Conservation (phyloP, 164 flowering plant species). For the Piper betle region DNA sequence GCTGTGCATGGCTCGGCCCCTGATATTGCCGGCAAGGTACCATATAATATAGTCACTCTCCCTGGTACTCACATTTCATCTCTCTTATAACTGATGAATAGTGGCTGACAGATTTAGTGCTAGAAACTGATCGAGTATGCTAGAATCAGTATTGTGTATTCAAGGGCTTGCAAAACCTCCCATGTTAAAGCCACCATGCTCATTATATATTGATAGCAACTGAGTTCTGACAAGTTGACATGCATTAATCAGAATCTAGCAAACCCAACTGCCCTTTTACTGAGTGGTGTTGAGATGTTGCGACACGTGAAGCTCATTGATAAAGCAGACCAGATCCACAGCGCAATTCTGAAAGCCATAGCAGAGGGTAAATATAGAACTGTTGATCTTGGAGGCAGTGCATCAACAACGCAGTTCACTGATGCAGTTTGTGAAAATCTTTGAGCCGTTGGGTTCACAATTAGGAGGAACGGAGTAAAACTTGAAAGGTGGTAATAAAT, state of each 20-base stretch:
- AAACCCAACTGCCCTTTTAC: conserved; percentile 85
- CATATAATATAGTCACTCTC: background rate
- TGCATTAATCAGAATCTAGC: conserved; percentile 52
- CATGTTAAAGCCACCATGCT: too few relatives aligned
- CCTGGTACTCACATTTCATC: background rate
- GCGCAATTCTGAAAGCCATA: conserved; percentile 76
- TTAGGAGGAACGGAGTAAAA: background rate
- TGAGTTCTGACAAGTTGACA: background rate
- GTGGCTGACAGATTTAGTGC: too few relatives aligned
- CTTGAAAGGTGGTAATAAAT: background rate
- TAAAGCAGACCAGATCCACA: conserved; percentile 73
- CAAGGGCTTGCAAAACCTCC: too few relatives aligned
- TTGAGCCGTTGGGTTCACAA: conserved; percentile 6
- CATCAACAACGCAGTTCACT: conserved; percentile 76
- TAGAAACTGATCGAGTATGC: too few relatives aligned
- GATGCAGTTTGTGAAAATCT: conserved; percentile 72
- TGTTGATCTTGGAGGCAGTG: conserved; percentile 76
- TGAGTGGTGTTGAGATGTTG: conserved; percentile 80
- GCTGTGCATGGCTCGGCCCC: conserved; percentile 99
- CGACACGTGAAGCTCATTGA: conserved; percentile 67
- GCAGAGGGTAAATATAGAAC: conserved; percentile 90
- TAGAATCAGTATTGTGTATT: too few relatives aligned
- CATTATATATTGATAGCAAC: too few relatives aligned
- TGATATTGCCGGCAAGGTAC: conserved; percentile 96
- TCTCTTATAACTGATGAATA: background rate